phyloP scores from a whole-genome alignment of 2,329 filamentous ascomycete species.

The Sclerotinia glacialis region DNA sequence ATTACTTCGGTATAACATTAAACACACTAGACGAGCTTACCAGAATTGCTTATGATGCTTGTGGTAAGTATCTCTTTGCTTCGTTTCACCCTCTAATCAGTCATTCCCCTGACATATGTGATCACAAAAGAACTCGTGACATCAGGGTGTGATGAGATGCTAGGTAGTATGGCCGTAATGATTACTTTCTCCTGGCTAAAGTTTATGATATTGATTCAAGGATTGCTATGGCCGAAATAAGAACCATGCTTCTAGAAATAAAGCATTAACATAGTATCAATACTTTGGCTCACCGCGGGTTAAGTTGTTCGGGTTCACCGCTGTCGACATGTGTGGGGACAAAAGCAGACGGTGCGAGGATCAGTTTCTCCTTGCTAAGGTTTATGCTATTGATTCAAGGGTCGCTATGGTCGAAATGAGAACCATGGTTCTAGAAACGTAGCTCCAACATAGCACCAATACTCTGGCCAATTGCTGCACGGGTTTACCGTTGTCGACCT shows the following conservation, averaged over 20 bases:
- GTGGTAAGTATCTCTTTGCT: not conserved
- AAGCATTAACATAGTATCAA: not conserved
- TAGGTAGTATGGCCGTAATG: not conserved
- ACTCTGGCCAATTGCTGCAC: not conserved
- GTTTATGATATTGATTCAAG: not conserved
- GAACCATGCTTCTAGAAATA: not conserved
- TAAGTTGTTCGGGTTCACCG: too few relatives aligned
- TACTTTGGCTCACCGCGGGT: not conserved
- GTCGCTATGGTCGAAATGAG: not conserved
- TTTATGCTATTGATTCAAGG: not conserved
- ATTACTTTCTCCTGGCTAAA: not conserved
- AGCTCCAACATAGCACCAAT: not conserved
- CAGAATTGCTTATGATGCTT: not conserved
- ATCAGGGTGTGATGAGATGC: too few relatives aligned
- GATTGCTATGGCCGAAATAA: not conserved
- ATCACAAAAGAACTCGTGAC: too few relatives aligned
- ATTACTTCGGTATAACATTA: not conserved
- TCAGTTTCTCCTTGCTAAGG: not conserved
- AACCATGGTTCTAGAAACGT: not conserved
- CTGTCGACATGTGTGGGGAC: too few relatives aligned
- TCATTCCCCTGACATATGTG: not conserved
- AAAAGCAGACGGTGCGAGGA: too few relatives aligned
- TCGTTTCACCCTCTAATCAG: not conserved
- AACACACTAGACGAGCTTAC: not conserved
- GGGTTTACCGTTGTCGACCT: not conserved